Base-by-base conservation (phyloP, 2,329 filamentous ascomycete genomes). In the Colletotrichum higginsianum region DNA sequence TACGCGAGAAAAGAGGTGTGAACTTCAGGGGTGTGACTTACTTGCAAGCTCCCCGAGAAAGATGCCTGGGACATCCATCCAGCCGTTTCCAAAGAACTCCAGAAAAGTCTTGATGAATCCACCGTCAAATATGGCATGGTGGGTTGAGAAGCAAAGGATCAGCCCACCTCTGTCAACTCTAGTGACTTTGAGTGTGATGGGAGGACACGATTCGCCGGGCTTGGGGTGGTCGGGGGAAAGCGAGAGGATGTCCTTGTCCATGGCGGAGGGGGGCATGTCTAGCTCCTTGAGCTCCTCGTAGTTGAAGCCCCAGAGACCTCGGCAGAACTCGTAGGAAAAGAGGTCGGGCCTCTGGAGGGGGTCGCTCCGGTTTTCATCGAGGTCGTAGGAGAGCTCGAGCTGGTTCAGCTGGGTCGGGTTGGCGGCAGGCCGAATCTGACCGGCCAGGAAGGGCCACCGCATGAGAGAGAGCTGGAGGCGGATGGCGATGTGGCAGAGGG, bases 61-160 rank as follows among this genome's bases (percentile, higher is more conserved):
- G 64, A 16, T 42, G 5, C 23, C 26, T 0, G 60, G 60, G 23
- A 40, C 12, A 2, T n/a, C 44, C 9, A 40, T 26, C 13, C 12
- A 7, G 16, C 56, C 64, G 0, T 18, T n/a, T 15, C 38, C 65
- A 38, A 72, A 68, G 47, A 63, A 72, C 16, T 71, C 66, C 9
- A 72, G 15, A 26, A 71, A 71, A 0, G 67, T 42, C 26, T 47
- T 60, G 61, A 72, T 61, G 21, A 72, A 71, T 0, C 66, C 47
- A 0, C 66, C 61, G 2, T 72, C 70, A 13, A 79, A 79, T 75
- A 81, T 82, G 9, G 79, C 78, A 9, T 80, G 81, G 15, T 83
- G 82, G 4, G 82, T 84, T 23, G 82, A 84, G 75, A 84, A 84
- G 75, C 78, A 72, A 4, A 66, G 30, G 2, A 72, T 61, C 4